Percentiles rank a stretch among this genome's conserved stretches.
phyloP scores from a whole-genome alignment of 495 filamentous ascomycete species.

The Penicillium macrosclerotiorum region DNA sequence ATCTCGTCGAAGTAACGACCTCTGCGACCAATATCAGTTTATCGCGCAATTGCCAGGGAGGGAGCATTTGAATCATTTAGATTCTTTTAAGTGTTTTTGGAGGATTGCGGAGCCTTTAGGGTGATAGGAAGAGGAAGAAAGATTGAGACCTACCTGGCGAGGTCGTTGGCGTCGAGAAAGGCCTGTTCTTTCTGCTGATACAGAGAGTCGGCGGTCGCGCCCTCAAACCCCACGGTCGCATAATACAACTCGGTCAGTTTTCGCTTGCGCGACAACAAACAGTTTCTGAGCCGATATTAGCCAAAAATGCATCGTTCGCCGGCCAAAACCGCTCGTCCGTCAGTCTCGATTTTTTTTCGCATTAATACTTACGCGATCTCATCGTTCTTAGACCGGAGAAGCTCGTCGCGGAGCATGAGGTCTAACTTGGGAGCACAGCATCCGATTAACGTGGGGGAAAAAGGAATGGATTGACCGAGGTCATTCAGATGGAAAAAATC shows the following conservation, averaged over 20 bases:
- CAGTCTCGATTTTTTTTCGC: constrained; percentile 14
- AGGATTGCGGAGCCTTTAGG: constrained; percentile 6
- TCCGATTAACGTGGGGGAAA: constrained; percentile 58
- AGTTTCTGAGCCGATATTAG: constrained; percentile 58
- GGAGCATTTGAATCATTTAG: constrained; percentile 16
- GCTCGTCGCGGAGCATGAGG: constrained; percentile 58
- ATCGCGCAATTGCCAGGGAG: too few species aligned
- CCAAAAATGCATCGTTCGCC: constrained; percentile 24
- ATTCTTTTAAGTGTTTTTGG: constrained; percentile 11
- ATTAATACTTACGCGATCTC: constrained; percentile 60
- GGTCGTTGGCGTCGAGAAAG: constrained; percentile 73
- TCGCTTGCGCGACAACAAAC: constrained; percentile 74
- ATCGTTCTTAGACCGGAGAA: constrained; percentile 57
- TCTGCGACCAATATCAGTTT: constrained; percentile 48
- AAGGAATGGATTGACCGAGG: constrained; percentile 41
- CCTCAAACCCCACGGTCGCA: constrained; percentile 49
- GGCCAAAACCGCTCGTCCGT: constrained; percentile 11
- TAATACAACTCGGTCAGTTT: constrained; percentile 79
- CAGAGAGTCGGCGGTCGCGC: constrained; percentile 56
- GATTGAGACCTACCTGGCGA: constrained; percentile 75
- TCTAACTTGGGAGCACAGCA: constrained; percentile 54
- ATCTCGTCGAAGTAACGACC: constrained; percentile 68
- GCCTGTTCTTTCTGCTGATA: constrained; percentile 49
- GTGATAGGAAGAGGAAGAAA: constrained; percentile 9
- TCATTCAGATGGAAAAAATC: constrained; percentile 53